Evolutionary conservation across 192 early-diverging fungal genomes (phyloP).

Genomic region (Rhizophagus clarus): DNA sequence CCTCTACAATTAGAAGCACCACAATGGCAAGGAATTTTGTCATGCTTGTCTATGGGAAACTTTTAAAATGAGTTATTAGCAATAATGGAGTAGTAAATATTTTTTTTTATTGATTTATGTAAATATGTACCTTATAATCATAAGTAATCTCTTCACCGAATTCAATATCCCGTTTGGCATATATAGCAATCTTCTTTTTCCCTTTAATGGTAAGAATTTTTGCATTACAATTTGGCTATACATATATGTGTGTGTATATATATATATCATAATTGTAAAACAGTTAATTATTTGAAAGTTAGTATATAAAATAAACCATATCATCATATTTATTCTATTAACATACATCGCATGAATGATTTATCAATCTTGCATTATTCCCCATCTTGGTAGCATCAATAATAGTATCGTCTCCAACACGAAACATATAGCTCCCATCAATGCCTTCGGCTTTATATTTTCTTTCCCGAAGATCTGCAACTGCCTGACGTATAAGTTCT

Average conservation of each 20-base stretch:
- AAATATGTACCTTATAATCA: slow-evolving; percentile 81
- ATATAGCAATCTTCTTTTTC: slow-evolving; percentile 96
- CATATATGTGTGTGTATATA: too few relatives aligned
- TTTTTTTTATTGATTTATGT: neutral
- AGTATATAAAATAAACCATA: neutral
- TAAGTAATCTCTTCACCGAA: slow-evolving; percentile 98
- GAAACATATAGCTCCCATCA: slow-evolving; percentile 92
- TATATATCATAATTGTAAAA: neutral
- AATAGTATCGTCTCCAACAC: slow-evolving; percentile 92
- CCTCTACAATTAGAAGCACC: slow-evolving; percentile 84
- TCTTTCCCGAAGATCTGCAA: slow-evolving; percentile 94
- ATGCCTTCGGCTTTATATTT: slow-evolving; percentile 93
- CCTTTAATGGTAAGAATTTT: slow-evolving; percentile 91
- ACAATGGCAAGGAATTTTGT: slow-evolving; percentile 98
- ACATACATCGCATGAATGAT: slow-evolving; percentile 94
- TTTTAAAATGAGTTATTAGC: slow-evolving; percentile 8
- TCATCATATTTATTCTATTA: neutral
- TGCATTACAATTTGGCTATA: slow-evolving; percentile 98
- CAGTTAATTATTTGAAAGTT: neutral
- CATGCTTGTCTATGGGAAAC: slow-evolving; percentile 80
- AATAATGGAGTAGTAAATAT: neutral
- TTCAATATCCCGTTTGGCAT: slow-evolving; percentile 92
- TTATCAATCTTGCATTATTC: slow-evolving; percentile 97
- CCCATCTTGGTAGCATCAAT: slow-evolving; percentile 98
- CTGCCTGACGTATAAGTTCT: slow-evolving; percentile 90